Conservation (phyloP, 1,284 basidiomycete species). For the Microbotryum intermedium region DNA sequence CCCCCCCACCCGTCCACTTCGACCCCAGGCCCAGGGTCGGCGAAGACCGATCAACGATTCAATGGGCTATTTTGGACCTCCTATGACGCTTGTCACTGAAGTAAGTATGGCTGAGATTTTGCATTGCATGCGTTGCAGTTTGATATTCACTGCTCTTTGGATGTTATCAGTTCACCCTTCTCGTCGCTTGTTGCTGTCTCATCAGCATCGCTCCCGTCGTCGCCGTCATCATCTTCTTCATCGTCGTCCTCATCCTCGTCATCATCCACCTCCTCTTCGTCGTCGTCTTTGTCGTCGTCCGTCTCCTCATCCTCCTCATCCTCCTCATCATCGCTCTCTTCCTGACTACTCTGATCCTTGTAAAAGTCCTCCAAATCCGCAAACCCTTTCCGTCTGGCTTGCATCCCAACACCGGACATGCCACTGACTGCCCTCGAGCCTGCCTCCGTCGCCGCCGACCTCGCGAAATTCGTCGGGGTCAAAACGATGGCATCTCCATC, state of each 20-base stretch:
- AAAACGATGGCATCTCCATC: slow-evolving; percentile 18
- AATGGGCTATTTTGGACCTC: no score
- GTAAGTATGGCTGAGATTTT: no score
- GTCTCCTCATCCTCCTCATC: slow-evolving; percentile 26
- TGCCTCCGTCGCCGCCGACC: neutral
- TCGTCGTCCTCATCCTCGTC: slow-evolving; percentile 38
- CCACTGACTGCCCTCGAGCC: neutral
- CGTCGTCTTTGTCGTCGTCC: slow-evolving; percentile 34
- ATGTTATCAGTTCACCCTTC: slow-evolving; percentile 23
- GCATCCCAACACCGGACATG: neutral
- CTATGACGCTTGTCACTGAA: no score
- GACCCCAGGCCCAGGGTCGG: no score
- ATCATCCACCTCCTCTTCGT: slow-evolving; percentile 33
- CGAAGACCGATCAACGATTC: no score
- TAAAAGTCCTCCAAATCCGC: slow-evolving; percentile 12
- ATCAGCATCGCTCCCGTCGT: slow-evolving; percentile 37
- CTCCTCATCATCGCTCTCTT: slow-evolving; percentile 35
- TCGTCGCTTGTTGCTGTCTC: slow-evolving; percentile 35
- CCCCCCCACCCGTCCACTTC: no score
- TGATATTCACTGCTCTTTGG: neutral
- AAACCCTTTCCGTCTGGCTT: neutral
- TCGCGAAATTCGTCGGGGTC: slow-evolving; percentile 8
- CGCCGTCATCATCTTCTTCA: slow-evolving; percentile 19
- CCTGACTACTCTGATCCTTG: slow-evolving; percentile 30
- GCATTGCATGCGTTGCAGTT: no score